Conservation (phyloP, 2,329 filamentous ascomycete species). For the Aspergillus sp. region DNA sequence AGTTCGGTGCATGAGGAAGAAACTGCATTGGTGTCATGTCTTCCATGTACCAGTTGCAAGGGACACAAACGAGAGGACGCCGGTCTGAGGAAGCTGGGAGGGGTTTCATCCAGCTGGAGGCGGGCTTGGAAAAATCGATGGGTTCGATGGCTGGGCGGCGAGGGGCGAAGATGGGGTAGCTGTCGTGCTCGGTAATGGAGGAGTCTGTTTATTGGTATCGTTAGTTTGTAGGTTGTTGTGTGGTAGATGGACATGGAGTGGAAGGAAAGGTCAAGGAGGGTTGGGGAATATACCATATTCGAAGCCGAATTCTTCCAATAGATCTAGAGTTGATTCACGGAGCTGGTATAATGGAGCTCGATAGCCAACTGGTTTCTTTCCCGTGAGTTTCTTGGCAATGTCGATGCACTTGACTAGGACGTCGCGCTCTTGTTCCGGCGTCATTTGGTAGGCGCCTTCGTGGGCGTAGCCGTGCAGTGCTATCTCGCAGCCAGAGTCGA, state of each 20-base stretch:
- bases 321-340: slow-evolving; percentile 41
- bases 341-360: slow-evolving; percentile 43
- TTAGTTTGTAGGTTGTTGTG: not conserved
- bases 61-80: slow-evolving; percentile 44
- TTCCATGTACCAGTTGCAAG: slow-evolving; percentile 50
- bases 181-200: slow-evolving; percentile 47
- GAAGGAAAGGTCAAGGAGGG: no score
- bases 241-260: not conserved
- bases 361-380: slow-evolving; percentile 62
- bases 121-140: slow-evolving; percentile 47
- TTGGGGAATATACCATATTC: slow-evolving; percentile 37
- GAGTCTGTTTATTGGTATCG: slow-evolving; percentile 30
- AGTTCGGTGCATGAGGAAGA: slow-evolving; percentile 50
- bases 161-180: slow-evolving; percentile 44
- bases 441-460: slow-evolving; percentile 71
- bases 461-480: slow-evolving; percentile 64
- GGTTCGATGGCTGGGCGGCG: slow-evolving; percentile 37
- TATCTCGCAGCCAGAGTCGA: slow-evolving; percentile 57
- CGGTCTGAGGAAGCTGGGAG: slow-evolving; percentile 30
- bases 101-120: slow-evolving; percentile 49
- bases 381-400: slow-evolving; percentile 69
- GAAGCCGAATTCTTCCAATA: slow-evolving; percentile 45
- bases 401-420: slow-evolving; percentile 73
- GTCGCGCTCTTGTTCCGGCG: slow-evolving; percentile 69
- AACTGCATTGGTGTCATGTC: slow-evolving; percentile 51